Conservation (phyloP, 2,329 filamentous ascomycete genomes). For the Pseudogymnoascus verrucosus region DNA sequence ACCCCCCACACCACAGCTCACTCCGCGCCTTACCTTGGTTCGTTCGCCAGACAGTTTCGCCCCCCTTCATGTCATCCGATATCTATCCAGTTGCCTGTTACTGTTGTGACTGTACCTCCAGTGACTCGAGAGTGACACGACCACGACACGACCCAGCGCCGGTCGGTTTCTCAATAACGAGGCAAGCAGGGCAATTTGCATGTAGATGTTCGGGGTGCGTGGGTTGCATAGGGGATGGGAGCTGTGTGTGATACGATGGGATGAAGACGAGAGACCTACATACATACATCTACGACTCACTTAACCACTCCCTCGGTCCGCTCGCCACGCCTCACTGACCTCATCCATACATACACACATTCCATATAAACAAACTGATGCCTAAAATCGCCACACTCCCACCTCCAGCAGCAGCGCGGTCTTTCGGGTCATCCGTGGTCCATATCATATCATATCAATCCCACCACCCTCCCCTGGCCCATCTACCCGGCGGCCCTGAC, state of each 20-base stretch:
- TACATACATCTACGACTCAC: neutral
- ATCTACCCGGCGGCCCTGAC: neutral
- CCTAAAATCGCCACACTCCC: neutral
- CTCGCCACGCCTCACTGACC: neutral
- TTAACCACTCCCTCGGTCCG: neutral
- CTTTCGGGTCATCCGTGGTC: neutral
- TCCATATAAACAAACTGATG: neutral
- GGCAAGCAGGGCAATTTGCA: neutral
- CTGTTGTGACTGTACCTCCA: neutral
- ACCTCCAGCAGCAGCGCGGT: neutral
- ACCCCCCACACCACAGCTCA: neutral
- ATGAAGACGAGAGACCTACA: neutral
- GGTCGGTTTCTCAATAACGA: neutral
- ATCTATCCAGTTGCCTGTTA: neutral
- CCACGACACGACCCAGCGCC: neutral
- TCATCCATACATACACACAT: neutral
- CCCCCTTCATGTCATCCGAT: constrained; percentile 1
- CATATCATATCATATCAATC: neutral
- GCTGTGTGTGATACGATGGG: neutral
- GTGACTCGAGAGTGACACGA: neutral
- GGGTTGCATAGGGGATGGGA: neutral
- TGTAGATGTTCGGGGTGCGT: no score
- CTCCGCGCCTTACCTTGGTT: neutral
- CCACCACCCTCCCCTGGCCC: neutral
- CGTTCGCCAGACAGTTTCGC: neutral